A percentile compares a stretch with the other conserved stretches of the same genome.
Evolutionary conservation across 2,329 filamentous ascomycete species (phyloP).

Genomic region (Plectosphaerella sp.): DNA sequence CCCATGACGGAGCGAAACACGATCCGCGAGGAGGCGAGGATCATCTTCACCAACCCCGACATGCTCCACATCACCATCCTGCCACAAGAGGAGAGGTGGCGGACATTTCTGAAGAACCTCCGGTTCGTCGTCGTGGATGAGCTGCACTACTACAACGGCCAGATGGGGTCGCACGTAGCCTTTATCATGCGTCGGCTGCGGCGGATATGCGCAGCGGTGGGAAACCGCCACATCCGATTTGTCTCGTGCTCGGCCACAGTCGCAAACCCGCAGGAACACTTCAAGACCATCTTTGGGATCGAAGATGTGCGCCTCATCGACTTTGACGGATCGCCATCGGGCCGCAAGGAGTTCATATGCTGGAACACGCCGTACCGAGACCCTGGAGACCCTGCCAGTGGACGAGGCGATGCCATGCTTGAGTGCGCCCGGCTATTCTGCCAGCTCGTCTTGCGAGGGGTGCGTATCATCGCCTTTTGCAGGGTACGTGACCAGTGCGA

Average conservation of each 20-base stretch:
- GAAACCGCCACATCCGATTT: constrained; percentile 81
- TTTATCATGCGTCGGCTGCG: constrained; percentile 89
- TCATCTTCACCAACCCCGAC: constrained; percentile 97
- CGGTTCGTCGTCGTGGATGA: constrained; percentile 90
- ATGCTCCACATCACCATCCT: constrained; percentile 95
- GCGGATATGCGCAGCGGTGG: constrained; percentile 83
- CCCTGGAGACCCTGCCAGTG: constrained; percentile 78
- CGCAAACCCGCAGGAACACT: constrained; percentile 86
- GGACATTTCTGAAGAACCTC: constrained; percentile 80
- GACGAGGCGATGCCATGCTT: constrained; percentile 73
- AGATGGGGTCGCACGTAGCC: constrained; percentile 90
- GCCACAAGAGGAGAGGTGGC: constrained; percentile 87
- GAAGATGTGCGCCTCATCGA: constrained; percentile 77
- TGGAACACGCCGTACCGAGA: constrained; percentile 98
- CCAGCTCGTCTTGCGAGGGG: constrained; percentile 80
- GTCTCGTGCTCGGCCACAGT: constrained; percentile 96
- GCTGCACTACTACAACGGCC: constrained; percentile 91
- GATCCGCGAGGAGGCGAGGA: constrained; percentile 82
- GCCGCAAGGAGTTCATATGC: constrained; percentile 90
- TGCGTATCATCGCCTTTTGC: constrained; percentile 91
- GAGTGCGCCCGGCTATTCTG: constrained; percentile 92
- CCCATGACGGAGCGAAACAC: constrained; percentile 71
- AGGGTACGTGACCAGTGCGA: constrained; percentile 86
- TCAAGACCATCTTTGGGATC: constrained; percentile 89
- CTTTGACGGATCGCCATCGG: constrained; percentile 88